Base-by-base conservation (phyloP, 768 basidiomycete genomes). In the Kwoniella dejecticola region DNA sequence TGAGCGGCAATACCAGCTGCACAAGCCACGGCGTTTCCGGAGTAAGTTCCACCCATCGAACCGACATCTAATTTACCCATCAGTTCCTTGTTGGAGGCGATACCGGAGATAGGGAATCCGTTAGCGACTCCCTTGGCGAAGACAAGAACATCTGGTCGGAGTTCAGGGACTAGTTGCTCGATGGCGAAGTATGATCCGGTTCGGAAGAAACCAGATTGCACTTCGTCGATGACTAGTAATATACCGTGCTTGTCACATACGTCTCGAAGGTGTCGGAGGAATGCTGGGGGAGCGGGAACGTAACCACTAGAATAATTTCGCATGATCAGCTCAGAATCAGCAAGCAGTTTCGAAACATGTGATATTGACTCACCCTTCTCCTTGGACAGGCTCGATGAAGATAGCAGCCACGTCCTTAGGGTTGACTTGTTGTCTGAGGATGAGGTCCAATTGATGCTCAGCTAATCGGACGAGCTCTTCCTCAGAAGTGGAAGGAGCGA, bases 351-450 rank as follows among this genome's bases (percentile, higher is more conserved):
- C 48, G 0, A 7, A 8, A 31, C 1, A 89, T 21, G 89, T 11
- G 72, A n/a, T 23, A 1, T 31, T 30, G 2, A 68, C 71, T 53
- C 52, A 69, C 69, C 95, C 95, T 79, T 97, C 95, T 24, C 93
- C 94, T 29, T 97, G 83, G 1, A 97, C 88, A 41, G 95, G 90
- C 82, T 98, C 95, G 41, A 98, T 80, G 65, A 98, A 80, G 72
- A 97, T 88, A n/a, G 92, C 93, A 1, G 94, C 91, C 0, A 92
- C 94, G 76, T 97, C 94, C 4, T 80, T 78, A 0, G 93, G 89
- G 1, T 87, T 83, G 6, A 87, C 88, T 77, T 93, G 90, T 77
- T 97, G 94, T 50, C 81, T 80, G 61, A 88, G 80, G 12, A 95
- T 75, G 13, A 96, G 83, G 56, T 91, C 87, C 19, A 97, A 83